Conservation (phyloP, 2,329 filamentous ascomycete species). For the Fusarium graminum region DNA sequence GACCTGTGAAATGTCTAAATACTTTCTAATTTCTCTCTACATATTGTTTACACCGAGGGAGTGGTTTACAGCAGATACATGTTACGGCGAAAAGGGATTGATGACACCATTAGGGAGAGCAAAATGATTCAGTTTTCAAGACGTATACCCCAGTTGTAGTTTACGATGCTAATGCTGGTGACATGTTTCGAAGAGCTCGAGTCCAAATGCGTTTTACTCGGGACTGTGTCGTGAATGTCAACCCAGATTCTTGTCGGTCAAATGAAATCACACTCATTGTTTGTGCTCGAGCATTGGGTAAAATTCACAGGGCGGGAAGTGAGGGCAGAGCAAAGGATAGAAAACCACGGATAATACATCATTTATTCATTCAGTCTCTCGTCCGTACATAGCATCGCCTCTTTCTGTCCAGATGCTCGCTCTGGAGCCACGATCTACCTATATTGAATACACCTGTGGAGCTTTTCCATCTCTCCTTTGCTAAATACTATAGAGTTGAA, state of each 20-base stretch:
- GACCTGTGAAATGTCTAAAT: background rate
- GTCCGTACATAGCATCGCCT: conserved; percentile 33
- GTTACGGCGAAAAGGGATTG: conserved; percentile 25
- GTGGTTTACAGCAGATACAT: background rate
- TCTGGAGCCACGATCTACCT: conserved; percentile 36
- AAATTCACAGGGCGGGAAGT: background rate
- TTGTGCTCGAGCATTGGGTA: background rate
- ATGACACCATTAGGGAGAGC: conserved; percentile 17
- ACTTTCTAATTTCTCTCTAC: background rate
- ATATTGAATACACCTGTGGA: conserved; percentile 11
- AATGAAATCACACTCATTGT: background rate
- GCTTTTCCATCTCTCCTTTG: conserved; percentile 12
- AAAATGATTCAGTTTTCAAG: background rate
- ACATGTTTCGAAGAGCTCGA: background rate
- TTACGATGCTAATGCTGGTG: background rate
- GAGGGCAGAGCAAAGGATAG: background rate
- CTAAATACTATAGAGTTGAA: conserved; percentile 15
- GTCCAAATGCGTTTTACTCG: background rate
- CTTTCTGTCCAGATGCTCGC: conserved; percentile 17
- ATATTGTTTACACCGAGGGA: conserved; percentile 4
- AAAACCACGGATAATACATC: conserved; percentile 42
- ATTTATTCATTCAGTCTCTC: conserved; percentile 48
- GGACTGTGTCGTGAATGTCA: background rate
- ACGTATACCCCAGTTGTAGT: background rate
- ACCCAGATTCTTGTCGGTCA: background rate